Conservation (phyloP, 2,329 filamentous ascomycete genomes). For the Fusarium concolor region DNA sequence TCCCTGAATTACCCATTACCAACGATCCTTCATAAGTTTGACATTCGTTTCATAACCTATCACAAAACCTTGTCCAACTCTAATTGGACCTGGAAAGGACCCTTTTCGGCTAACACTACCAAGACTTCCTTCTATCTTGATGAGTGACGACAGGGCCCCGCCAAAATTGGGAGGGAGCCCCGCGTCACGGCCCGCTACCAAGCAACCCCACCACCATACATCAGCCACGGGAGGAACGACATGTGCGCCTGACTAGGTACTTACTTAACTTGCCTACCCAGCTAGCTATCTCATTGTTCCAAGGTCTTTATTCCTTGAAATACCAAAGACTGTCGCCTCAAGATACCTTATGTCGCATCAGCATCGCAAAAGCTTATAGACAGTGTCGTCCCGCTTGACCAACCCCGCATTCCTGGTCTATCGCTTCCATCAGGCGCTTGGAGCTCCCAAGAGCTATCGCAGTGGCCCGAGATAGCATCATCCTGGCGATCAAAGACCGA, state of each 20-base stretch:
- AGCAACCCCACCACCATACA: slow-evolving; percentile 30
- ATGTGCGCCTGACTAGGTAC: slow-evolving; percentile 30
- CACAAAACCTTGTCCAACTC: slow-evolving; percentile 21
- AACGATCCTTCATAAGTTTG: slow-evolving; percentile 14
- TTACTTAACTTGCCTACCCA: not conserved
- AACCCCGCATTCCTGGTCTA: slow-evolving; percentile 10
- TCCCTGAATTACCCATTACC: not conserved
- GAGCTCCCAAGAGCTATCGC: slow-evolving; percentile 21
- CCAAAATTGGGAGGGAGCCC: slow-evolving; percentile 33
- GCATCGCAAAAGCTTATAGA: not conserved
- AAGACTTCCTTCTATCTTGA: slow-evolving; percentile 1
- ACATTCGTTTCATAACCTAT: slow-evolving; percentile 24
- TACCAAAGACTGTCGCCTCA: not conserved
- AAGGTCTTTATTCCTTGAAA: not conserved
- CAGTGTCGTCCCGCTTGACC: not conserved
- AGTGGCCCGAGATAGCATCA: slow-evolving; percentile 37
- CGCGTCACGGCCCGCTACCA: slow-evolving; percentile 30
- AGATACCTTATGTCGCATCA: not conserved
- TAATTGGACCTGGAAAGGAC: slow-evolving; percentile 12
- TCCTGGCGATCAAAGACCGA: not conserved
- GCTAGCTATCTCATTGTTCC: not conserved
- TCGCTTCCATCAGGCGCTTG: slow-evolving; percentile 15
- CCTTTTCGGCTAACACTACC: slow-evolving; percentile 21
- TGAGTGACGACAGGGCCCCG: slow-evolving; percentile 35
- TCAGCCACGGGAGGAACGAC: slow-evolving; percentile 16